phyloP scores from a whole-genome alignment of 495 filamentous ascomycete genomes.

The Hypoxylon crocopeplum region DNA sequence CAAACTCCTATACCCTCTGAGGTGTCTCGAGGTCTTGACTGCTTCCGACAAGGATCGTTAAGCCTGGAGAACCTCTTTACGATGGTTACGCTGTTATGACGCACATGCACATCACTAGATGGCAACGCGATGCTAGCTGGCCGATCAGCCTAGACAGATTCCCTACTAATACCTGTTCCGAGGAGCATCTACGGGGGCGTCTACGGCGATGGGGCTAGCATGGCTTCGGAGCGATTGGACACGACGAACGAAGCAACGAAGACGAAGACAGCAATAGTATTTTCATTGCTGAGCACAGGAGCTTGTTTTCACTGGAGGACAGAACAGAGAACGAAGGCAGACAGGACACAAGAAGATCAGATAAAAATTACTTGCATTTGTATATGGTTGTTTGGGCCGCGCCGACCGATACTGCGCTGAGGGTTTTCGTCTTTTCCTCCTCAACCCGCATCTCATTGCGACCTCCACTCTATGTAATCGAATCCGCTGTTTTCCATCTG shows the following conservation, averaged over 20 bases:
- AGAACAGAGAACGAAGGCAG: constrained; percentile 33
- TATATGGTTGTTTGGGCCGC: constrained; percentile 31
- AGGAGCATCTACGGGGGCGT: constrained; percentile 29
- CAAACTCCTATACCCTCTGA: constrained; percentile 46
- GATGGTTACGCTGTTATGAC: constrained; percentile 48
- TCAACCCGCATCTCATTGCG: constrained; percentile 13
- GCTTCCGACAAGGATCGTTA: constrained; percentile 30
- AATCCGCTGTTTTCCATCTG: constrained; percentile 12
- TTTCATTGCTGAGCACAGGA: constrained; percentile 34
- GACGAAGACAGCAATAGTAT: constrained; percentile 34
- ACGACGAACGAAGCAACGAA: constrained; percentile 39
- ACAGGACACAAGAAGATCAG: constrained; percentile 31
- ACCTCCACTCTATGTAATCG: constrained; percentile 19
- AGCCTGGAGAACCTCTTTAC: constrained; percentile 42
- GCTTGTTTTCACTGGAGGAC: constrained; percentile 37
- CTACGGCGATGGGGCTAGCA: constrained; percentile 20
- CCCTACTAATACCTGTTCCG: constrained; percentile 42
- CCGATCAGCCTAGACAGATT: constrained; percentile 23
- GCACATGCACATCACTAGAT: constrained; percentile 44
- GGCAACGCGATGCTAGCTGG: constrained; percentile 39
- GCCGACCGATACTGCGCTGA: constrained; percentile 12
- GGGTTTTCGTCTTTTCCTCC: constrained; percentile 31
- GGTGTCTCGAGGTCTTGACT: constrained; percentile 36
- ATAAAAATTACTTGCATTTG: constrained; percentile 39
- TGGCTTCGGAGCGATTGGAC: constrained; percentile 38